phyloP scores from a whole-genome alignment of 768 basidiomycete species.

The Guyanaporus albipodus region DNA sequence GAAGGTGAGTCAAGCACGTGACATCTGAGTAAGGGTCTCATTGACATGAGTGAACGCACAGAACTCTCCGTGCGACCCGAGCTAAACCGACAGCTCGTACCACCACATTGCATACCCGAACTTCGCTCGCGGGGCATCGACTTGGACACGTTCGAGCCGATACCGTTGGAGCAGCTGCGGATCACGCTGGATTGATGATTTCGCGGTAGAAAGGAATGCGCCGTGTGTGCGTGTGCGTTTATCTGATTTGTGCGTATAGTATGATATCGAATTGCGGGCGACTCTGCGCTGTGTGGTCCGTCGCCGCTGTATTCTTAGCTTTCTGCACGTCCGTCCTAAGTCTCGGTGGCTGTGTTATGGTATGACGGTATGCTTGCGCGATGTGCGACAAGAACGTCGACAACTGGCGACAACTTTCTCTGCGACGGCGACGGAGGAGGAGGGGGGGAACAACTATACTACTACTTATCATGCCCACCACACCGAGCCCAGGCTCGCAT shows the following conservation, averaged over 20 bases:
- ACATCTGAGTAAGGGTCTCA: neutral
- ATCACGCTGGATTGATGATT: conserved; percentile 83
- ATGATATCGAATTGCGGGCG: conserved; percentile 34
- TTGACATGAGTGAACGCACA: conserved; percentile 32
- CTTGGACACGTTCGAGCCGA: conserved; percentile 90
- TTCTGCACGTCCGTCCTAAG: neutral
- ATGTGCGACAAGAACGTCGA: conserved; percentile 15
- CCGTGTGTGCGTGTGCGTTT: conserved; percentile 17
- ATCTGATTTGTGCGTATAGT: conserved; percentile 35
- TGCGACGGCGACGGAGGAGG: too few relatives aligned
- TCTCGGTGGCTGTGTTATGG: conserved; percentile 19
- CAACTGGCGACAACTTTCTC: neutral
- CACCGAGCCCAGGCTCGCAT: conserved; percentile 31
- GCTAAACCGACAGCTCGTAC: conserved; percentile 87
- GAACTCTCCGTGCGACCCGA: conserved; percentile 97
- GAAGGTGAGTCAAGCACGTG: conserved; percentile 63
- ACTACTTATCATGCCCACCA: conserved; percentile 22
- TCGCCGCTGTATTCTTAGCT: conserved; percentile 30
- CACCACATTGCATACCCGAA: conserved; percentile 84
- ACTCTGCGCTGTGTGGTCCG: conserved; percentile 17
- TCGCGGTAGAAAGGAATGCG: conserved; percentile 24
- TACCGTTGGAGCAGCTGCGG: conserved; percentile 93
- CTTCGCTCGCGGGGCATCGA: conserved; percentile 82
- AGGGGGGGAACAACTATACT: too few relatives aligned
- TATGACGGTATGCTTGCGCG: conserved; percentile 22